Evolutionary conservation across 176 grass and related monocot species (phyloP).

Genomic region (Cymbopogon citratus): DNA sequence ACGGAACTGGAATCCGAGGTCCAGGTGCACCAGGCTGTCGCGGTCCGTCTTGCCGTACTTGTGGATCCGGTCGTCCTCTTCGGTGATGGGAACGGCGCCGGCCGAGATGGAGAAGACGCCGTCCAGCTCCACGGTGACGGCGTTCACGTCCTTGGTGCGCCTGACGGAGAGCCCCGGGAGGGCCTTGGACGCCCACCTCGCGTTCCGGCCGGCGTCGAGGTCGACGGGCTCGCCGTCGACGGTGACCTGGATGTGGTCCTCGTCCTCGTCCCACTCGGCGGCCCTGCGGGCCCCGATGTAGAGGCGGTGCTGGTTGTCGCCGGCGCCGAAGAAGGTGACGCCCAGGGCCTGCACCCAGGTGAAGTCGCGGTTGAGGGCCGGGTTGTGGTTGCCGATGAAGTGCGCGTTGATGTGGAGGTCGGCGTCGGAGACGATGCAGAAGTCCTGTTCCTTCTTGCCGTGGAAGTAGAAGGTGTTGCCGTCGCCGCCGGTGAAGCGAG

Average conservation of each 20-base stretch:
- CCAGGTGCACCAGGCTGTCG: slow-evolving; percentile 59
- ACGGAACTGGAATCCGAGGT: slow-evolving; percentile 62
- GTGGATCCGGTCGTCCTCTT: slow-evolving; percentile 49
- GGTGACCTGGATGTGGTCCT: slow-evolving; percentile 41
- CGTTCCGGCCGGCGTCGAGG: slow-evolving; percentile 17
- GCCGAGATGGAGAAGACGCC: slow-evolving; percentile 52
- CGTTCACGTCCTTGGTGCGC: slow-evolving; percentile 25
- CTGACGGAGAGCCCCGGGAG: slow-evolving; percentile 1
- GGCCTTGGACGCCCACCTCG: slow-evolving; percentile 18
- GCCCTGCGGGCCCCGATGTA: slow-evolving; percentile 45
- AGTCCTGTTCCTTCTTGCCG: slow-evolving; percentile 42
- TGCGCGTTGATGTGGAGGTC: slow-evolving; percentile 67
- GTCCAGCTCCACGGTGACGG: slow-evolving; percentile 37
- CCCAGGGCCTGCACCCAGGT: slow-evolving; percentile 59
- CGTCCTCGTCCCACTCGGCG: slow-evolving; percentile 51
- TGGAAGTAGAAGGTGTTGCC: slow-evolving; percentile 90
- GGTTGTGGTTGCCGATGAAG: slow-evolving; percentile 74
- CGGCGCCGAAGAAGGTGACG: slow-evolving; percentile 25
- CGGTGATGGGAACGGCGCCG: slow-evolving; percentile 58
- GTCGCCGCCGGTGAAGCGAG: slow-evolving; percentile 64
- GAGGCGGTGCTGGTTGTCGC: slow-evolving; percentile 31
- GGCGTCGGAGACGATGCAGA: slow-evolving; percentile 51
- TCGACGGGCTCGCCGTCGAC: slow-evolving; percentile 39
- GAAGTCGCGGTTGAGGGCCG: slow-evolving; percentile 42
- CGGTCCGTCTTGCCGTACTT: slow-evolving; percentile 31